A percentile compares a stretch with the other conserved stretches of the same genome.
phyloP scores from a whole-genome alignment of 2,329 filamentous ascomycete species.

The Stachybotrys chartarum region DNA sequence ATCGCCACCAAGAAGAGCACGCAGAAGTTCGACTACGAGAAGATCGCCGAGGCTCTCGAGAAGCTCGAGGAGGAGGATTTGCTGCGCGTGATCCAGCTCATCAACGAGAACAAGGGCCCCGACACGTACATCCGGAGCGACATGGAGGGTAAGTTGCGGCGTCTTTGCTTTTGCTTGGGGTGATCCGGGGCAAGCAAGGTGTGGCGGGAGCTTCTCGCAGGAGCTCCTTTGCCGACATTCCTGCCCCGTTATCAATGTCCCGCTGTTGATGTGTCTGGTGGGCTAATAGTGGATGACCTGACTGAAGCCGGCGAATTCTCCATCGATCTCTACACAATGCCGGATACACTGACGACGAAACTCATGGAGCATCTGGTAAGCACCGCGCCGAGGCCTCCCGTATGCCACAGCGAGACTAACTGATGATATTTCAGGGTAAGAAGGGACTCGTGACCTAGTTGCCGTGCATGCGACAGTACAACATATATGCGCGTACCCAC shows the following conservation, averaged over 20 bases:
- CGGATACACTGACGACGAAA: slow-evolving; percentile 81
- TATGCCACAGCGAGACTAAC: neutral
- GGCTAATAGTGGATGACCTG: slow-evolving; percentile 28
- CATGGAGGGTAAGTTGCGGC: slow-evolving; percentile 67
- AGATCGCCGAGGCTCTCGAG: slow-evolving; percentile 84
- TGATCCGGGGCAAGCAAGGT: neutral
- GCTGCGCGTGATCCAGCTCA: slow-evolving; percentile 91
- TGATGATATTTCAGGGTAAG: slow-evolving; percentile 23
- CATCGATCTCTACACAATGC: slow-evolving; percentile 95
- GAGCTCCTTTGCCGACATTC: neutral
- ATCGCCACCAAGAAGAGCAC: slow-evolving; percentile 71
- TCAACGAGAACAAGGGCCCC: slow-evolving; percentile 91
- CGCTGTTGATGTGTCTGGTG: slow-evolving; percentile 21
- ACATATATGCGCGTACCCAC: neutral
- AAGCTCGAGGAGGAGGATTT: slow-evolving; percentile 90
- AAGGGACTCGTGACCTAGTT: slow-evolving; percentile 30
- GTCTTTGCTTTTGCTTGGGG: neutral
- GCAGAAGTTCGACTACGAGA: slow-evolving; percentile 79
- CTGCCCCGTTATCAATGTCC: slow-evolving; percentile 5
- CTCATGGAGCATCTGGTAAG: slow-evolving; percentile 79
- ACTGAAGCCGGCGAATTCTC: slow-evolving; percentile 84
- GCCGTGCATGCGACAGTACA: neutral
- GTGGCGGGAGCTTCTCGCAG: neutral
- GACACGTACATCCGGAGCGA: slow-evolving; percentile 98
- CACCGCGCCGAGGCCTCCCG: slow-evolving; percentile 2